phyloP scores from a whole-genome alignment of 805 yeast species.

The Nakazawaea ernobii region DNA sequence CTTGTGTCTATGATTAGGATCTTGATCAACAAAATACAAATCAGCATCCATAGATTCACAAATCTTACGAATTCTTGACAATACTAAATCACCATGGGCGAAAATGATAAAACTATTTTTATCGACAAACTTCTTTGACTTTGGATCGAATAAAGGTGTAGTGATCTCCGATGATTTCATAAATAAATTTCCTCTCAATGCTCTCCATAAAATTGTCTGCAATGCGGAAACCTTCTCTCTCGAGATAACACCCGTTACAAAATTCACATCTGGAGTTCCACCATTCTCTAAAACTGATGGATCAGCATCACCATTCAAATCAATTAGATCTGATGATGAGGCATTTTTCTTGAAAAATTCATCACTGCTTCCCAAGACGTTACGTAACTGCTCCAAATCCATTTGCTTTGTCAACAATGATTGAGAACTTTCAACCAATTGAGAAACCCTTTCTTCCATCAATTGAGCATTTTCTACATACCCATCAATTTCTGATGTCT shows the following conservation, averaged over 20 bases:
- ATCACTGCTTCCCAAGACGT: constrained; percentile 47
- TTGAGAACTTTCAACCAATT: constrained; percentile 65
- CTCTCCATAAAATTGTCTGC: constrained; percentile 86
- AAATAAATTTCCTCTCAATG: constrained; percentile 85
- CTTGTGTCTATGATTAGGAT: constrained; percentile 28
- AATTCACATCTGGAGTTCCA: constrained; percentile 33
- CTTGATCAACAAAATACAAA: constrained; percentile 55
- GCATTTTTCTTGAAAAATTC: constrained; percentile 32
- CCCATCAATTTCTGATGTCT: constrained; percentile 64
- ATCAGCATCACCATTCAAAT: constrained; percentile 21
- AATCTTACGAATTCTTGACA: constrained; percentile 70
- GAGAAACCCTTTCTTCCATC: constrained; percentile 69
- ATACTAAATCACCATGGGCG: constrained; percentile 79
- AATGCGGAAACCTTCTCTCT: constrained; percentile 64
- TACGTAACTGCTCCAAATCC: constrained; percentile 65
- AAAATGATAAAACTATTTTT: constrained; percentile 85
- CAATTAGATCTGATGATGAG: constrained; percentile 20
- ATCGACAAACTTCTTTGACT: constrained; percentile 48
- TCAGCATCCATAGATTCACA: constrained; percentile 88
- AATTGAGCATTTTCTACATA: constrained; percentile 54
- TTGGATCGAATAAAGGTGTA: constrained; percentile 60
- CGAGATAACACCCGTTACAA: constrained; percentile 78
- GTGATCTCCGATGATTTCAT: constrained; percentile 69
- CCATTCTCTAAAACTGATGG: constrained; percentile 34
- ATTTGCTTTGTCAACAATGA: constrained; percentile 57